Evolutionary conservation across 768 basidiomycete species (phyloP).

Genomic region (Termitomyces eurrhizus): DNA sequence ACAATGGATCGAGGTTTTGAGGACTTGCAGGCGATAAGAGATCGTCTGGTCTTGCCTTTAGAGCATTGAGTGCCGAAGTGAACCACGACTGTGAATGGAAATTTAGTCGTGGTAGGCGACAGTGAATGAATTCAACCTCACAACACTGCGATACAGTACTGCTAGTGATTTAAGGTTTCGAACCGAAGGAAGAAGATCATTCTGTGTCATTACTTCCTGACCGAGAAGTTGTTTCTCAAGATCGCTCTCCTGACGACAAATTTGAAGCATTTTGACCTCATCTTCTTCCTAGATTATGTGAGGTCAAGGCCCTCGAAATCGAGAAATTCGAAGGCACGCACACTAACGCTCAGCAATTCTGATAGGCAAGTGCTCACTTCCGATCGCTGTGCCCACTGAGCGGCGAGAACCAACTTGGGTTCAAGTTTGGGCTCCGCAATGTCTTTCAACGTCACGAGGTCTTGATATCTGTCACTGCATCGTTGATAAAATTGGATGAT

Average conservation of each 20-base stretch:
- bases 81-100: conserved; percentile 71
- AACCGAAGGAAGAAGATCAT: conserved; percentile 66
- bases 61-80: conserved; percentile 57
- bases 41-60: conserved; percentile 64
- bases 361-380: conserved; percentile 74
- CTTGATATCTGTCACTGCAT: conserved; percentile 85
- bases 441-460: conserved; percentile 47
- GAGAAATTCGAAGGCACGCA: conserved; percentile 27
- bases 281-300: conserved; percentile 32
- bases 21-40: conserved; percentile 48
- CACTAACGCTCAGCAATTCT: conserved; percentile 54
- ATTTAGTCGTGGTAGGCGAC: conserved; percentile 4
- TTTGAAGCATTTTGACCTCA: conserved; percentile 40
- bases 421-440: conserved; percentile 34
- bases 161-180: conserved; percentile 75
- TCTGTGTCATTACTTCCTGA: conserved; percentile 47
- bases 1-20: conserved; percentile 44
- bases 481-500: conserved; percentile 96
- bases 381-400: conserved; percentile 81
- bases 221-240: conserved; percentile 69
- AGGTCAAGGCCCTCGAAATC: neutral
- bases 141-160: conserved; percentile 81
- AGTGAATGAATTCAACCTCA: conserved; percentile 34
- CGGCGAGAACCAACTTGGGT: conserved; percentile 50
- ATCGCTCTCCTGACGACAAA: conserved; percentile 76